phyloP scores from a whole-genome alignment of 108 stramenopile genomes.

The Fragilaria radians region DNA sequence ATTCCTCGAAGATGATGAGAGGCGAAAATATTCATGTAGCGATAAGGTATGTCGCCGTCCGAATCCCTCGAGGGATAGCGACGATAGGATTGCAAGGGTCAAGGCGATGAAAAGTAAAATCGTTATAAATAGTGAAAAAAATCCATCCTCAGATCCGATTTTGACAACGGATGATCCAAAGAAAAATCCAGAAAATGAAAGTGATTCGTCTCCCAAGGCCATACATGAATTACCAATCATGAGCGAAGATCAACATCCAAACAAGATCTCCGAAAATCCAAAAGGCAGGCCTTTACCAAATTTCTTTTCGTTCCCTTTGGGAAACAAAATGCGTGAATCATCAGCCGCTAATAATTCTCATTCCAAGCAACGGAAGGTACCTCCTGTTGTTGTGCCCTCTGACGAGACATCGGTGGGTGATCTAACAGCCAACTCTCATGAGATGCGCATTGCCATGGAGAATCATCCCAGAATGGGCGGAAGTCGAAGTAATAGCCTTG shows the following conservation, averaged over 20 bases:
- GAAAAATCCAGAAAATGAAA: neutral
- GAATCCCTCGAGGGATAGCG: neutral
- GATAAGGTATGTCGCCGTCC: neutral
- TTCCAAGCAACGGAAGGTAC: neutral
- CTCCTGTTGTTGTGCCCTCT: slow-evolving; percentile 1
- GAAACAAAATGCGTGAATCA: neutral
- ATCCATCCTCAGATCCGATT: neutral
- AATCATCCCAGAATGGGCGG: no score
- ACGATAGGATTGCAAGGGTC: neutral
- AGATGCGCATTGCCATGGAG: slow-evolving; percentile 2
- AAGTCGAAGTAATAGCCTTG: neutral
- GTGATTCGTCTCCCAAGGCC: neutral
- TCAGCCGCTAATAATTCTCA: neutral
- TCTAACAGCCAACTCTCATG: slow-evolving; percentile 14
- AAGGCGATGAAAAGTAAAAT: neutral
- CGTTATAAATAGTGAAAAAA: neutral
- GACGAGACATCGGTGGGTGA: slow-evolving; percentile 15
- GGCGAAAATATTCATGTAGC: neutral
- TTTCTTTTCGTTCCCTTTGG: neutral
- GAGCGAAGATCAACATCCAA: neutral
- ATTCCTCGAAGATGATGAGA: neutral
- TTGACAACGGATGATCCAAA: neutral
- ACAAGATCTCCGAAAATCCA: slow-evolving; percentile 2
- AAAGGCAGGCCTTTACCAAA: neutral
- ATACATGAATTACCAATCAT: neutral